These are phyloP conservation scores for Lindgomyces ingoldianus DNA, from an alignment of 495 filamentous ascomycete genomes.

Conservation along the genomic window DNA sequence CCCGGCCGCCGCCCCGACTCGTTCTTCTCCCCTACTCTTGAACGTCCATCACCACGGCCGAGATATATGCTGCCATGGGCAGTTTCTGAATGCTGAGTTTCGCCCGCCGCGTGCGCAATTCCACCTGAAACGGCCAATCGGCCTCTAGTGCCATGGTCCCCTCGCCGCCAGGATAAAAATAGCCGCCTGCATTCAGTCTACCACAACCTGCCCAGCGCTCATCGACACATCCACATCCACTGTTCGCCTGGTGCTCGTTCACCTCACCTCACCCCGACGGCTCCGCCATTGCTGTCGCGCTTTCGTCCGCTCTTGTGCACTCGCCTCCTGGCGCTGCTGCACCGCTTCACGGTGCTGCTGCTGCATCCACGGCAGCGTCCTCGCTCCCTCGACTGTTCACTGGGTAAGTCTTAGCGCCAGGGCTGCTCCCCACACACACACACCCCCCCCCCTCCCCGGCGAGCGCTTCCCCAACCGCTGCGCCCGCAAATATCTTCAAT, in stretches of 20 bases:
- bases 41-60: background rate
- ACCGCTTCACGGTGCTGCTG: too few species aligned
- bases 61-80: too few species aligned
- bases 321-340: constrained; percentile 2
- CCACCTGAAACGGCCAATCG: constrained; percentile 28
- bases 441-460: constrained; percentile 8
- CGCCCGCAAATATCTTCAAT: constrained; percentile 28
- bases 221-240: background rate
- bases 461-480: constrained; percentile 38
- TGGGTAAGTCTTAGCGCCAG: constrained; percentile 40
- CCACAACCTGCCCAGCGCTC: constrained; percentile 5
- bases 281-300: constrained; percentile 1
- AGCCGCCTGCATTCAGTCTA: constrained; percentile 22
- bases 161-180: constrained; percentile 16
- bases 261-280: background rate
- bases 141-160: constrained; percentile 1
- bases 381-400: constrained; percentile 16
- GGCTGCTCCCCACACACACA: constrained; percentile 3
- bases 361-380: background rate
- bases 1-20: background rate
- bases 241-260: background rate
- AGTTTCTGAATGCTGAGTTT: background rate
- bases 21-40: background rate
- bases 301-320: constrained; percentile 3
- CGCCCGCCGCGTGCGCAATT: constrained; percentile 8